A percentile compares a stretch with the other conserved stretches of the same genome.
Evolutionary conservation across 768 basidiomycete species (phyloP).

Genomic region (Leccinum obscurum): DNA sequence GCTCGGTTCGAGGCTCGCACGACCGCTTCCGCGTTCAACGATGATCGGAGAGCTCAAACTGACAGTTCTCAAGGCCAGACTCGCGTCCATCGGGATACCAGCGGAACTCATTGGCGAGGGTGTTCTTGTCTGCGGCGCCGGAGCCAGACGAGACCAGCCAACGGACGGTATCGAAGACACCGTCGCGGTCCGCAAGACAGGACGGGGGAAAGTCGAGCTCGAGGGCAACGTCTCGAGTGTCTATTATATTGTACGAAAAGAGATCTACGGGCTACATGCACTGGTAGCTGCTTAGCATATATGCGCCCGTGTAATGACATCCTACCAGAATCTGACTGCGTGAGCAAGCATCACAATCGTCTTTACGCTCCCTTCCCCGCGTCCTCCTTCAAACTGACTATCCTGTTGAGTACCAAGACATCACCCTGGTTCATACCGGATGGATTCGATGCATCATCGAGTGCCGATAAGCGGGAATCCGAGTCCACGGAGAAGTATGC

Average conservation of each 20-base stretch:
- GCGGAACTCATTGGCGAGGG: constrained; percentile 98
- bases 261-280: constrained; percentile 90
- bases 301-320: constrained; percentile 11
- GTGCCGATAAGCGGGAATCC: constrained; percentile 67
- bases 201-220: constrained; percentile 80
- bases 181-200: constrained; percentile 88
- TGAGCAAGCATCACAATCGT: not conserved
- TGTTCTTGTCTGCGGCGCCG: constrained; percentile 82
- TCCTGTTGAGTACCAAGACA: constrained; percentile 82
- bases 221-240: constrained; percentile 88
- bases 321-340: not conserved
- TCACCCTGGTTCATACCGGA: constrained; percentile 65
- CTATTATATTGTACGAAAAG: constrained; percentile 85
- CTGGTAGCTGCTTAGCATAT: constrained; percentile 64
- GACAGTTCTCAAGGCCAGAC: constrained; percentile 79
- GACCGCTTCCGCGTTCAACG: constrained; percentile 79
- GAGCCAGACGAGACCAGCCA: constrained; percentile 43
- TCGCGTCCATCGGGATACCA: constrained; percentile 73
- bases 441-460: constrained; percentile 51
- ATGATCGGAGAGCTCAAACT: constrained; percentile 98
- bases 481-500: constrained; percentile 95
- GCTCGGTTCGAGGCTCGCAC: constrained; percentile 66
- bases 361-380: constrained; percentile 58
- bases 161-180: constrained; percentile 56
- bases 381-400: constrained; percentile 95